Percentiles rank a stretch among this genome's conserved stretches.
These are phyloP conservation scores for Elaeis oleifera DNA, from an alignment of 202 grass and related monocot genomes.

Conservation along the genomic window DNA sequence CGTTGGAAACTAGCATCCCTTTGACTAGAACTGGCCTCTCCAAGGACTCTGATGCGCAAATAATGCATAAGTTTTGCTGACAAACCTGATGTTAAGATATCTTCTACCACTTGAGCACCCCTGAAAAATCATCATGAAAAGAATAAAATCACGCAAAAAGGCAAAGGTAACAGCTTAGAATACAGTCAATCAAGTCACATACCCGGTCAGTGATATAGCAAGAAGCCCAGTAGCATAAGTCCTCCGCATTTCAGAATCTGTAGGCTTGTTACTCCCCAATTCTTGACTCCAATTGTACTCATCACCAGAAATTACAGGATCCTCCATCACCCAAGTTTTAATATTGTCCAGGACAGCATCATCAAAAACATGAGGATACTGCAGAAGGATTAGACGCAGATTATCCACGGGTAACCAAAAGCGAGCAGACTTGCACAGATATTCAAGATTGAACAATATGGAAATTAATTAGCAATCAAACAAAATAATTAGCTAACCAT, in stretches of 20 bases:
- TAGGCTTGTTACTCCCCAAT: constrained; percentile 56
- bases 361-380: constrained; percentile 76
- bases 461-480: constrained; percentile 20
- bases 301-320: constrained; percentile 32
- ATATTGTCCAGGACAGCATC: constrained; percentile 69
- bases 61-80: constrained; percentile 88
- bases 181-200: constrained; percentile 7
- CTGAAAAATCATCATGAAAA: constrained; percentile 28
- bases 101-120: constrained; percentile 65
- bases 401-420: no score
- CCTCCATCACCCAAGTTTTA: constrained; percentile 65
- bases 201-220: constrained; percentile 66
- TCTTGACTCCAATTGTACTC: constrained; percentile 52
- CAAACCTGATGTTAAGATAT: constrained; percentile 60
- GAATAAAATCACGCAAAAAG: constrained; percentile 15
- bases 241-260: constrained; percentile 56
- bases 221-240: constrained; percentile 85
- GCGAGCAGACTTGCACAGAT: no score
- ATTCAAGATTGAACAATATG: no score
- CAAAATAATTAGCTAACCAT: constrained; percentile 40
- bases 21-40: constrained; percentile 43
- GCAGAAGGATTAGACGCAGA: constrained; percentile 12
- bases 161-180: not conserved
- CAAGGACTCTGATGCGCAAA: constrained; percentile 65
- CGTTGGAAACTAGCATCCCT: constrained; percentile 50